Evolutionary conservation across 2,329 filamentous ascomycete species (phyloP).

Genomic region (Aspergillus calidoustus): DNA sequence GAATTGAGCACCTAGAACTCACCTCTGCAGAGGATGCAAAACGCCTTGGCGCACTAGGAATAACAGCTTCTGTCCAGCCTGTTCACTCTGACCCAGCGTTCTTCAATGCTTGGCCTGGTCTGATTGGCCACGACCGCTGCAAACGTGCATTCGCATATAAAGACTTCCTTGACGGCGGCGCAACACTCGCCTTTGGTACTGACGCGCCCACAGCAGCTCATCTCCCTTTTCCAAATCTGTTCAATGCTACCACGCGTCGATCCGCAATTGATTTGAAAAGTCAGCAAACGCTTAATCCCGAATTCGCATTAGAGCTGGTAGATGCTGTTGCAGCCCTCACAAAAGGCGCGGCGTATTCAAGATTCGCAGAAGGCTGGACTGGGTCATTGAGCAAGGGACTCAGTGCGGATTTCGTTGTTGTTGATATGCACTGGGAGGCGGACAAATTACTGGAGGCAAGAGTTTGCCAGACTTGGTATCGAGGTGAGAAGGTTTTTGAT

Average conservation of each 20-base stretch:
- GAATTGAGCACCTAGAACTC: conserved; percentile 58
- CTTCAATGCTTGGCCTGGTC: conserved; percentile 50
- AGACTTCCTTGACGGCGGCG: conserved; percentile 52
- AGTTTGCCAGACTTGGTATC: conserved; percentile 51
- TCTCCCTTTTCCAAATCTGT: conserved; percentile 51
- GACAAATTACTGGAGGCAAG: conserved; percentile 45
- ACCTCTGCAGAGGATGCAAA: conserved; percentile 51
- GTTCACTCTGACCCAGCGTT: conserved; percentile 51
- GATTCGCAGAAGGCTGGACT: conserved; percentile 47
- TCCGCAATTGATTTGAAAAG: conserved; percentile 45
- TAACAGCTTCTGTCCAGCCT: conserved; percentile 46
- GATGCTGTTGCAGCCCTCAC: conserved; percentile 51
- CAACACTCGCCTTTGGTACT: conserved; percentile 51
- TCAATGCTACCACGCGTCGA: conserved; percentile 54
- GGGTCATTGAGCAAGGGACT: conserved; percentile 45
- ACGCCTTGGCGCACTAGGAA: conserved; percentile 50
- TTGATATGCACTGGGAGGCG: conserved; percentile 47
- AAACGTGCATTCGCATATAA: conserved; percentile 55
- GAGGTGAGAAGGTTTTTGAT: conserved; percentile 38
- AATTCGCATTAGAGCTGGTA: conserved; percentile 47
- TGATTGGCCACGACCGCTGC: conserved; percentile 50
- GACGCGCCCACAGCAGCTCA: conserved; percentile 56
- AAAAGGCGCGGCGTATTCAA: conserved; percentile 51
- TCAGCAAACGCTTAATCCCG: conserved; percentile 44
- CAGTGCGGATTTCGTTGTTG: conserved; percentile 51